Base-by-base conservation (phyloP, 345 rosid species). In the Dovyalis caffra region DNA sequence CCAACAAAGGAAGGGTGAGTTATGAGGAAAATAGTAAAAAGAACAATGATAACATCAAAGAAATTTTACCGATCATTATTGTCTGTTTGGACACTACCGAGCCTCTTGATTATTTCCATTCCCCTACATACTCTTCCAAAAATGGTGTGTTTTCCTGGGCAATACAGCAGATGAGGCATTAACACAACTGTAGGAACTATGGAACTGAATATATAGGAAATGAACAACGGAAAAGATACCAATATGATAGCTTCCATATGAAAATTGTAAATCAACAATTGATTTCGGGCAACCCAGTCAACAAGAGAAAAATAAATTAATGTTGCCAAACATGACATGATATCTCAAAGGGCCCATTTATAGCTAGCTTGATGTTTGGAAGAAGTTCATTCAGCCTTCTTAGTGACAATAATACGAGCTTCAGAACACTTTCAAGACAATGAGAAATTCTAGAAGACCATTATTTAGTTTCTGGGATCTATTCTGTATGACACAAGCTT, bases 21-120 rank as follows among this genome's bases (percentile, higher is more conserved):
- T 21, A 51, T 28, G 5, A 29, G 21, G 5, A 20, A 65, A 11
- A 26, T 38, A 47, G 20, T 31, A 1, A 15, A 61, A 16, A 31
- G n/a, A n/a, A n/a, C n/a, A n/a, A 65, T 9, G 6, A 61, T 47
- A 7, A 45, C 1, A 70, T 60, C 20, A 45, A 67, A 40, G 20
- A 62, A 56, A 64, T 20, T 65, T 81, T 73, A 95, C 99, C 97
- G 87, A 79, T 95, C 99, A 51, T 86, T 94, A 68, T 89, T 93
- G 88, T 95, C 93, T 35, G 98, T 93, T 87, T 95, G 99, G 80
- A 95, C 86, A 66, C 93, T 95, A 70, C 98, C 98, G 5, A 95
- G 97, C 77, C 98, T 93, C 85, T 95, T 93, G 83, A 91, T 86
- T 68, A 95, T 90, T 77, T 95, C 98, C 97, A 93, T 91, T 76